phyloP scores from a whole-genome alignment of 164 flowering plant species.

The Stephania japonica region DNA sequence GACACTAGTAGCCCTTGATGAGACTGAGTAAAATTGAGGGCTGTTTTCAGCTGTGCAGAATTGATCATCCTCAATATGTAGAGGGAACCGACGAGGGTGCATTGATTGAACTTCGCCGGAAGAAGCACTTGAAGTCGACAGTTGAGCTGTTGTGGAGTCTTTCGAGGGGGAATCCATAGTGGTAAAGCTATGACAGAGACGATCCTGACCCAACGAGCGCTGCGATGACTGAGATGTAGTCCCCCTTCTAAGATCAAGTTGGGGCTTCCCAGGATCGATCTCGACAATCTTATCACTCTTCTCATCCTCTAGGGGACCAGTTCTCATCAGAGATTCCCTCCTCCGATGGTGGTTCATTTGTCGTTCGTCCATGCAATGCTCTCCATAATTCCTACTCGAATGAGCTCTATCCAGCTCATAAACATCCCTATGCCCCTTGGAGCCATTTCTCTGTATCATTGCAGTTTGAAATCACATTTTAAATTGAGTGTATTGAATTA shows the following conservation, averaged over 20 bases:
- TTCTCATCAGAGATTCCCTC: constrained; percentile 24
- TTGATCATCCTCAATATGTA: constrained; percentile 26
- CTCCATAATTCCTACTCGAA: constrained; percentile 36
- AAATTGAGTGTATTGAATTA: too few relatives aligned
- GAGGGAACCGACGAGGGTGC: constrained; percentile 26
- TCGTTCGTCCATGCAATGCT: constrained; percentile 10
- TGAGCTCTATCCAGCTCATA: constrained; percentile 17
- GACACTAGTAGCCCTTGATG: constrained; percentile 39
- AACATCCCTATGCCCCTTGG: constrained; percentile 32
- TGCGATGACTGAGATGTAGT: constrained; percentile 21
- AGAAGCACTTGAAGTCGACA: constrained; percentile 31
- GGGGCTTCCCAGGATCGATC: constrained; percentile 74
- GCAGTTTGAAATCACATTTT: not conserved
- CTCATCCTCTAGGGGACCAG: constrained; percentile 36
- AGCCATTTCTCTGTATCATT: constrained; percentile 41
- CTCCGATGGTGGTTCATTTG: too few relatives aligned
- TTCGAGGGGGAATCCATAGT: constrained; percentile 43
- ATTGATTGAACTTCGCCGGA: constrained; percentile 36
- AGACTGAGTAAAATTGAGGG: constrained; percentile 45
- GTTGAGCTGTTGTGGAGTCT: constrained; percentile 31
- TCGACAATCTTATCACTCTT: constrained; percentile 66
- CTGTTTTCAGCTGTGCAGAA: constrained; percentile 45
- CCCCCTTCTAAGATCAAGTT: constrained; percentile 24
- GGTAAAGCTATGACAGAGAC: constrained; percentile 24
- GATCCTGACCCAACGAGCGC: constrained; percentile 22